These are phyloP conservation scores for Backusella westeae DNA, from an alignment of 192 early-diverging fungal species.

Conservation along the genomic window DNA sequence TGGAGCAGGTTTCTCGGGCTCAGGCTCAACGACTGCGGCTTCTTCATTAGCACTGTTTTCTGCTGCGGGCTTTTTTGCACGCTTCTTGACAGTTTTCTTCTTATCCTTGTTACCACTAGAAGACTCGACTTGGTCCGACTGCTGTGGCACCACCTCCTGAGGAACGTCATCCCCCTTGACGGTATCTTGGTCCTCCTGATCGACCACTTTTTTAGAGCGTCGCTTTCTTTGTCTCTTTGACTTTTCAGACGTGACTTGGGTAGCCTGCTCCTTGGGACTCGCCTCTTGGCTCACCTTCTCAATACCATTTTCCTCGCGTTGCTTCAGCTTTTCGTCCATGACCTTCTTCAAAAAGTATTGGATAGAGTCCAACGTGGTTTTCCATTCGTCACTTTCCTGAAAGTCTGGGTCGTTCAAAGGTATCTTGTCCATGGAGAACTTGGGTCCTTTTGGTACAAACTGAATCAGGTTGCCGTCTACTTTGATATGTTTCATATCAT, in stretches of 20 bases:
- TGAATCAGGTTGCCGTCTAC: neutral
- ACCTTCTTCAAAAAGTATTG: neutral
- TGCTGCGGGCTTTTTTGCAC: neutral
- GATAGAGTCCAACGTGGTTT: neutral
- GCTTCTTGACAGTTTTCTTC: neutral
- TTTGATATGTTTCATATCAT: conserved; percentile 1
- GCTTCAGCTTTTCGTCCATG: neutral
- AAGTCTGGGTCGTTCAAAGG: neutral
- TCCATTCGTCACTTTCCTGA: conserved; percentile 2
- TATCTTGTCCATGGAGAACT: neutral
- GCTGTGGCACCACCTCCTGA: neutral
- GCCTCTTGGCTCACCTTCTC: neutral
- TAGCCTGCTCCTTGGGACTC: neutral
- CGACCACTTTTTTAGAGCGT: neutral
- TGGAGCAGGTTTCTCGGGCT: neutral
- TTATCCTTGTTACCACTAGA: neutral
- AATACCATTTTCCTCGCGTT: neutral
- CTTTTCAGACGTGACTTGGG: neutral
- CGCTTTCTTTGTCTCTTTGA: neutral
- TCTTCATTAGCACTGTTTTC: neutral
- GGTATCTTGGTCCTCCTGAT: neutral
- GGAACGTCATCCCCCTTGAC: neutral
- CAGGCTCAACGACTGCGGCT: neutral
- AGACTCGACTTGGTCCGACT: neutral
- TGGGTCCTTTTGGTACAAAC: neutral